Evolutionary conservation across 441 rosid species (phyloP).

Genomic region (Isatis lusitanica): DNA sequence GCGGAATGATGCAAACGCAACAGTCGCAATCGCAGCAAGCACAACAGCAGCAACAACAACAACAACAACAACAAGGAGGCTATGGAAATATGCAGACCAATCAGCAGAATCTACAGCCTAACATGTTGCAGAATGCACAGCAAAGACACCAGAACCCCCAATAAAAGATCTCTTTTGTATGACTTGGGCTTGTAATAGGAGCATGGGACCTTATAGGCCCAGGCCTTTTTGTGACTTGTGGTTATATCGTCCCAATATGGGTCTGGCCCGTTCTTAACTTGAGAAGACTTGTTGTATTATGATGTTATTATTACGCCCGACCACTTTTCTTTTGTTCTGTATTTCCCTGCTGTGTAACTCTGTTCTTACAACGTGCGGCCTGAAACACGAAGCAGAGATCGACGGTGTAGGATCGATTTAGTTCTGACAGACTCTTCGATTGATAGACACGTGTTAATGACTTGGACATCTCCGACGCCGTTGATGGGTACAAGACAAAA

Average conservation of each 20-base stretch:
- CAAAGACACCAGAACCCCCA: constrained; percentile 92
- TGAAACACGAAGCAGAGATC: background rate
- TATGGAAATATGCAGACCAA: constrained; percentile 65
- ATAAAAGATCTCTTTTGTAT: constrained; percentile 29
- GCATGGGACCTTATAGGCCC: background rate
- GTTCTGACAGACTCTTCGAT: background rate
- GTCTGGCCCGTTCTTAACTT: background rate
- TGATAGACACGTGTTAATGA: constrained; percentile 8
- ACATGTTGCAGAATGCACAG: constrained; percentile 78
- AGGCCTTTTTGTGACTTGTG: background rate
- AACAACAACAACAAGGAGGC: constrained; percentile 59
- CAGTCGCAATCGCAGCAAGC: constrained; percentile 63
- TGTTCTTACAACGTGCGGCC: constrained; percentile 9
- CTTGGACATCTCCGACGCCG: constrained; percentile 18
- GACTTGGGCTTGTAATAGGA: background rate
- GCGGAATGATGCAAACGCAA: constrained; percentile 60
- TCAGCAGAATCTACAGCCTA: constrained; percentile 69
- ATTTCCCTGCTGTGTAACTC: background rate
- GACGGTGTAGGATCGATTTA: background rate
- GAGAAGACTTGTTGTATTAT: background rate
- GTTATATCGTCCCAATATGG: background rate
- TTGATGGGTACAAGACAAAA: constrained; percentile 27
- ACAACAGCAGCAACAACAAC: constrained; percentile 44
- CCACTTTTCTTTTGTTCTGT: background rate
- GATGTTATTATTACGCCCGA: background rate